Evolutionary conservation across 176 grass and related monocot species (phyloP).

Genomic region (Thalia dealbata): DNA sequence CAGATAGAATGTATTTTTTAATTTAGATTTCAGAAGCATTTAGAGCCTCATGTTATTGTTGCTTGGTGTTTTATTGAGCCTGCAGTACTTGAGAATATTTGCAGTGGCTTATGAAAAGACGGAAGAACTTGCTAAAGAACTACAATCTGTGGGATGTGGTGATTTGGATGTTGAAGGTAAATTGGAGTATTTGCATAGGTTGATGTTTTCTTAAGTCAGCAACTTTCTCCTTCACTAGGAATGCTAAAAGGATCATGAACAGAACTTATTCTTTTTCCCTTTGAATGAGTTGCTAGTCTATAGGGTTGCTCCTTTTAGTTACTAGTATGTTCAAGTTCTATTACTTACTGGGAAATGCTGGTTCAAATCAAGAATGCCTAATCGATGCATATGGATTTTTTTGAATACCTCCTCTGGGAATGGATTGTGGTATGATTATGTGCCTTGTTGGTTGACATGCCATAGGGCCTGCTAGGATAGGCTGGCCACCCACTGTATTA

Average conservation of each 20-base stretch:
- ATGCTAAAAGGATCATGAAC: not conserved
- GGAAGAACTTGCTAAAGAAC: conserved; percentile 84
- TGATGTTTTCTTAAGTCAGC: not conserved
- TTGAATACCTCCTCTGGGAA: not conserved
- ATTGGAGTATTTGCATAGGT: not conserved
- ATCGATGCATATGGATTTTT: not conserved
- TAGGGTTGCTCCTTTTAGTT: not conserved
- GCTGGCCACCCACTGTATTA: not conserved
- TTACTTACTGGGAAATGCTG: not conserved
- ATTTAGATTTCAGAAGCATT: conserved; percentile 3
- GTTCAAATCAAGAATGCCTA: not conserved
- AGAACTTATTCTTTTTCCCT: not conserved
- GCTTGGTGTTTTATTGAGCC: conserved; percentile 28
- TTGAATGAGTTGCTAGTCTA: not conserved
- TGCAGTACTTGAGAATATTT: conserved; percentile 86
- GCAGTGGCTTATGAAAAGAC: conserved; percentile 90
- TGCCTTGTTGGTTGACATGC: no score
- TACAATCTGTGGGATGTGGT: conserved; percentile 92
- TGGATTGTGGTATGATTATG: not conserved
- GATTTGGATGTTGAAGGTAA: conserved; percentile 97
- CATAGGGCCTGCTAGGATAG: not conserved
- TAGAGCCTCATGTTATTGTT: conserved; percentile 13
- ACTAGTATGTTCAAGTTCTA: not conserved
- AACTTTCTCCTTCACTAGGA: not conserved
- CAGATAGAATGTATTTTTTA: conserved; percentile 17